A percentile compares a stretch with the other conserved stretches of the same genome.
phyloP scores from a whole-genome alignment of 176 grass and related monocot species.

The Elymus sibiricus region DNA sequence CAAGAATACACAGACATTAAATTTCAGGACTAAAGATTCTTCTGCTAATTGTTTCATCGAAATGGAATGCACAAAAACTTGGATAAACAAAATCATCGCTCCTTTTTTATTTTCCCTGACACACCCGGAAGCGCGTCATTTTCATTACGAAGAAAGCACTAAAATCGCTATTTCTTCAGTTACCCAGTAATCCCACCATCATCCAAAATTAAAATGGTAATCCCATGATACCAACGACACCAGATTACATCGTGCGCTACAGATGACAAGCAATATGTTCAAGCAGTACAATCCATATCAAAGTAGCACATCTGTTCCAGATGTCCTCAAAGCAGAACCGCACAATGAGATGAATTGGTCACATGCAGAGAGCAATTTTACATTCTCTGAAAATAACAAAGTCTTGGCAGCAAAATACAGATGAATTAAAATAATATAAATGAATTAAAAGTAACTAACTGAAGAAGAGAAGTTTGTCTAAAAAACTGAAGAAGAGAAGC shows the following conservation, averaged over 20 bases:
- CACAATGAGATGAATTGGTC: conserved; percentile 5
- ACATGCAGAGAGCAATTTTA: conserved; percentile 1
- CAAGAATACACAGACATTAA: background rate
- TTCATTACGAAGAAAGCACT: background rate
- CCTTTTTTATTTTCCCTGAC: background rate
- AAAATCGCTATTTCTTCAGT: background rate
- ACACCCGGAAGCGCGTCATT: background rate
- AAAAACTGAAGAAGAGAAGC: conserved; percentile 32
- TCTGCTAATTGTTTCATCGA: background rate
- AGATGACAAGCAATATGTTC: background rate
- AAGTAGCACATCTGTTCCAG: background rate
- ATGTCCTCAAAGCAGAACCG: background rate
- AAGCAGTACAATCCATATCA: background rate
- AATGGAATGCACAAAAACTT: background rate
- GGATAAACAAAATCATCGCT: background rate
- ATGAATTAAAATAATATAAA: background rate
- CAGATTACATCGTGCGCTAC: background rate
- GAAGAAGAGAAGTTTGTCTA: conserved; percentile 29
- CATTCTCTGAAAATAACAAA: conserved; percentile 6
- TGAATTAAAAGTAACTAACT: background rate
- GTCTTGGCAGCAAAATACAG: background rate
- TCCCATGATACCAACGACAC: background rate
- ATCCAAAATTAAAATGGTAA: background rate
- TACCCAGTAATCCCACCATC: background rate
- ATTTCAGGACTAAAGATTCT: background rate